Conservation (phyloP, 2,329 filamentous ascomycete species). For the Phaeophleospora eucalypticola region DNA sequence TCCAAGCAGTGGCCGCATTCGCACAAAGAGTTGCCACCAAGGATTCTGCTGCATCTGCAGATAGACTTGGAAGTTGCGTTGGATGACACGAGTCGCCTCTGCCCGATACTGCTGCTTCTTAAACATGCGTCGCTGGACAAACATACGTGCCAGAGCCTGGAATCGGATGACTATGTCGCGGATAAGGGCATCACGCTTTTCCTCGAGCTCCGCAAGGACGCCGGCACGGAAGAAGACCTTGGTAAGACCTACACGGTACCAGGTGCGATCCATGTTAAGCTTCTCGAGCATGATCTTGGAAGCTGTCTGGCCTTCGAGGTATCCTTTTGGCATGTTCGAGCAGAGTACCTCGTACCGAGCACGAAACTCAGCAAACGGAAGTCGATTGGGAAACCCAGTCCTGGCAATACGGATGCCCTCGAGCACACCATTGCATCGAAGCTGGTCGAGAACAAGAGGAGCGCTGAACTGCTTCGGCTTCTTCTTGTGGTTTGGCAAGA, state of each 20-base stretch:
- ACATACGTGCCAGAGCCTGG: constrained; percentile 87
- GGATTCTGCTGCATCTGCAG: constrained; percentile 84
- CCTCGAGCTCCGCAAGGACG: constrained; percentile 92
- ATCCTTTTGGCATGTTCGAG: constrained; percentile 79
- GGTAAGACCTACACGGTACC: constrained; percentile 90
- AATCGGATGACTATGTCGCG: constrained; percentile 91
- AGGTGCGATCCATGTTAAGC: constrained; percentile 74
- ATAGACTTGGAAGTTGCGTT: constrained; percentile 90
- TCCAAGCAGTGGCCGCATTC: constrained; percentile 92
- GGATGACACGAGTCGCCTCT: constrained; percentile 91
- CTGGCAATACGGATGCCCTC: constrained; percentile 96
- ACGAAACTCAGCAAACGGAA: constrained; percentile 89
- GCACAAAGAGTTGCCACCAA: constrained; percentile 94
- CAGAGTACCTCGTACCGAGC: constrained; percentile 95
- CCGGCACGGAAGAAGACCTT: constrained; percentile 98
- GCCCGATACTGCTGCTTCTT: constrained; percentile 92
- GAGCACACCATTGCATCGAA: constrained; percentile 98
- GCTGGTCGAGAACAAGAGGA: constrained; percentile 88
- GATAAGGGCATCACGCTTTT: constrained; percentile 88
- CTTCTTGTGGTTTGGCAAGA: constrained; percentile 97
- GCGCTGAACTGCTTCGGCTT: constrained; percentile 87
- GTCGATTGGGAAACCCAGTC: constrained; percentile 91
- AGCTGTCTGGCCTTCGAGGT: constrained; percentile 82
- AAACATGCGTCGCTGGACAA: constrained; percentile 78
- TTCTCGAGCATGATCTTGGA: constrained; percentile 85